Evolutionary conservation across 2,329 filamentous ascomycete genomes (phyloP).

Genomic region (Ophiostoma montium): DNA sequence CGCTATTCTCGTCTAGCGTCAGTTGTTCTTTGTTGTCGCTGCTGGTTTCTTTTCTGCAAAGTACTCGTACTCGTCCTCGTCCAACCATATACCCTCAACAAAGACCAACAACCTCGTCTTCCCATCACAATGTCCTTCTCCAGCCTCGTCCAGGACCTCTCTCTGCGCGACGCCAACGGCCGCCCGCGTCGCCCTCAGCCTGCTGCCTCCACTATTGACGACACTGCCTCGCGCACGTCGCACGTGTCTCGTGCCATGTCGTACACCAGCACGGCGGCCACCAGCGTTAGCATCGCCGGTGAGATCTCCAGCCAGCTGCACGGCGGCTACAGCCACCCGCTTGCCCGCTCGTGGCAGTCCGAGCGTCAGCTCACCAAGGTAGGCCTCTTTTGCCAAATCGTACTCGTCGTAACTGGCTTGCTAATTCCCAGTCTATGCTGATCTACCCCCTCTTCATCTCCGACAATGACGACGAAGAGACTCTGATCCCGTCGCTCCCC

Average conservation of each 20-base stretch:
- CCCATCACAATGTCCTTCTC: slow-evolving; percentile 48
- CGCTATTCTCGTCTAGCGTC: too few species aligned
- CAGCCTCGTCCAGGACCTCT: slow-evolving; percentile 50
- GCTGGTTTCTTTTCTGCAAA: background rate
- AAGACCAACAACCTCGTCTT: background rate
- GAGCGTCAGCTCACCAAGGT: slow-evolving; percentile 79
- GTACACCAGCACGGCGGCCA: slow-evolving; percentile 51
- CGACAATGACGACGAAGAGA: slow-evolving; percentile 86
- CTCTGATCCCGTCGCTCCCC: slow-evolving; percentile 76
- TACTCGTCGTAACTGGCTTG: too few species aligned
- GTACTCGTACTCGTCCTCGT: background rate
- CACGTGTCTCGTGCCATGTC: slow-evolving; percentile 51
- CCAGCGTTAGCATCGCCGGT: slow-evolving; percentile 54
- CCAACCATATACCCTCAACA: too few species aligned
- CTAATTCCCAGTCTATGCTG: slow-evolving; percentile 66
- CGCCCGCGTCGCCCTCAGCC: slow-evolving; percentile 33
- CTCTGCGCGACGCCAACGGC: slow-evolving; percentile 37
- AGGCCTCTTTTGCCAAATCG: too few species aligned
- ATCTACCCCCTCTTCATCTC: slow-evolving; percentile 97
- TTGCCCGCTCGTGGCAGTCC: slow-evolving; percentile 69
- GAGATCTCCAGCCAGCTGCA: slow-evolving; percentile 77
- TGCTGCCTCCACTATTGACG: slow-evolving; percentile 42
- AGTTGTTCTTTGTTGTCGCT: background rate
- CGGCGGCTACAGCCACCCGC: slow-evolving; percentile 67
- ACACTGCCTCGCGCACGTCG: slow-evolving; percentile 43